These are phyloP conservation scores for Calocybe gangraenosa DNA, from an alignment of 768 basidiomycete genomes.

Conservation along the genomic window DNA sequence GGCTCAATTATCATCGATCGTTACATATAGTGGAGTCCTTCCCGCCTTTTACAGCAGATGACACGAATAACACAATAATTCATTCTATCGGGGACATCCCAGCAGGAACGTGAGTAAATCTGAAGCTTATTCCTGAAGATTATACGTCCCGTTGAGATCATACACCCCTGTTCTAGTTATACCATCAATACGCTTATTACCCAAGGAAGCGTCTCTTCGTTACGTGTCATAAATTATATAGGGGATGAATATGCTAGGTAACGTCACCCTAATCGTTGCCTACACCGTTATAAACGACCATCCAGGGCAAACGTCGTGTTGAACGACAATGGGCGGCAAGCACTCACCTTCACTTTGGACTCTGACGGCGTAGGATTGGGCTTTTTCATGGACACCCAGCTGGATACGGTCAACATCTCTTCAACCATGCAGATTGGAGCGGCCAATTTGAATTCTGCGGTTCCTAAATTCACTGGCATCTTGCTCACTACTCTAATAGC, in stretches of 20 bases:
- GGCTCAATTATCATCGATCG: no score
- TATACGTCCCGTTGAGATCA: neutral
- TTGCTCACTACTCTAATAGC: no score
- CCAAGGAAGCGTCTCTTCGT: constrained; percentile 6
- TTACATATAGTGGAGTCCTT: constrained; percentile 10
- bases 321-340: constrained; percentile 2
- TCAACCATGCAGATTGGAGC: constrained; percentile 9
- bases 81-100: constrained; percentile 10
- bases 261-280: no score
- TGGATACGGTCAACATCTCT: constrained; percentile 9
- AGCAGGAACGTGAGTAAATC: constrained; percentile 12
- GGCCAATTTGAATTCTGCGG: neutral
- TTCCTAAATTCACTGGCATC: no score
- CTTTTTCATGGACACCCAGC: constrained; percentile 13
- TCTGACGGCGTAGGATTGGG: constrained; percentile 8
- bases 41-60: constrained; percentile 10
- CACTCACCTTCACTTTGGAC: constrained; percentile 10
- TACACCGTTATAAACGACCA: no score
- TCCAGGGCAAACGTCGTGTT: neutral
- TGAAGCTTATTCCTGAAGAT: neutral
- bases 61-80: constrained; percentile 10
- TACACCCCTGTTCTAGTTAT: constrained; percentile 6
- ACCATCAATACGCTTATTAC: constrained; percentile 9
- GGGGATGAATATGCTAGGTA: constrained; percentile 12
- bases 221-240: constrained; percentile 12